A percentile compares a stretch with the other conserved stretches of the same genome.
phyloP scores from a whole-genome alignment of 2,329 filamentous ascomycete species.

The Aspergillus sp. region DNA sequence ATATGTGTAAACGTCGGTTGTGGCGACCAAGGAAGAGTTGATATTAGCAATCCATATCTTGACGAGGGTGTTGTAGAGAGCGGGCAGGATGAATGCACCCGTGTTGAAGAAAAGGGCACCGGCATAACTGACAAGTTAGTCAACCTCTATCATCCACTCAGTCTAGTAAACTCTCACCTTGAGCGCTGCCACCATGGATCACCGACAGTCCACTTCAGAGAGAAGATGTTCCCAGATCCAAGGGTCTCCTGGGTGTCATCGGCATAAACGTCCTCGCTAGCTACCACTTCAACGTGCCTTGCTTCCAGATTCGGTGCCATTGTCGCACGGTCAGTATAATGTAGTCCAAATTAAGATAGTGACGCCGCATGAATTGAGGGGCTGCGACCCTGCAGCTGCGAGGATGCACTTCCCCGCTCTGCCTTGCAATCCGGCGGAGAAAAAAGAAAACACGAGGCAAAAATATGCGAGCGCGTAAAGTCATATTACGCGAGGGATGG shows the following conservation, averaged over 20 bases:
- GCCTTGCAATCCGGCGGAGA: background rate
- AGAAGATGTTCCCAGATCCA: background rate
- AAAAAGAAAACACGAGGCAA: background rate
- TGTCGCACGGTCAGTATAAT: background rate
- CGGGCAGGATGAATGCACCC: constrained; percentile 62
- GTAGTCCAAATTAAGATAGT: background rate
- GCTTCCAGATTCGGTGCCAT: background rate
- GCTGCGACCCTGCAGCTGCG: background rate
- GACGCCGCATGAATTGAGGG: background rate
- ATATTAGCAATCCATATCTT: constrained; percentile 70
- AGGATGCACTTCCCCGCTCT: background rate
- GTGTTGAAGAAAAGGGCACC: constrained; percentile 65
- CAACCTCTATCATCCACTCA: background rate
- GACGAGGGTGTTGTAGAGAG: constrained; percentile 65
- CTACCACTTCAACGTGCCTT: background rate
- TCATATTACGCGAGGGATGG: too few species aligned
- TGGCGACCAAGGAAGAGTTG: constrained; percentile 61
- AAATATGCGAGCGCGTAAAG: background rate
- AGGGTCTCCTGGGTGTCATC: background rate
- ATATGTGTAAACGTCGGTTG: constrained; percentile 68
- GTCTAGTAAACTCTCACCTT: background rate
- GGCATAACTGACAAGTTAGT: constrained; percentile 43
- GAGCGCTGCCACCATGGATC: constrained; percentile 3
- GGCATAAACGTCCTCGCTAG: background rate
- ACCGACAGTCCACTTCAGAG: background rate